Conservation (phyloP, 2,329 filamentous ascomycete genomes). For the Aspergillus fijiensis region DNA sequence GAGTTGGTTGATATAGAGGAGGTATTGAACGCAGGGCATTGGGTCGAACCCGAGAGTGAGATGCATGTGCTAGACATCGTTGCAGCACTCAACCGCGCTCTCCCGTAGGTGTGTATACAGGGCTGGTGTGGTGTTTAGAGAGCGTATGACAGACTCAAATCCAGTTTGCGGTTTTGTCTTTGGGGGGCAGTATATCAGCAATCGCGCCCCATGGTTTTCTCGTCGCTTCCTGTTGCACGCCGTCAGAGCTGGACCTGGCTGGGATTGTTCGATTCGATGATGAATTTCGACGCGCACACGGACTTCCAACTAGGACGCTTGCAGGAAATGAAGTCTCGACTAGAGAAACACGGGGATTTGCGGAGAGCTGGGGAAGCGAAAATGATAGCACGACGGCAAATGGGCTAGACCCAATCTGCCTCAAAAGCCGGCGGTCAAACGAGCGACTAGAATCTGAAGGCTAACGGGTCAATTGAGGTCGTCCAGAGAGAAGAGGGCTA, state of each 20-base stretch:
- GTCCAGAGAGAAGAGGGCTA: not conserved
- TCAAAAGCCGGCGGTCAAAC: not conserved
- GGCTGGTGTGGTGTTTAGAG: not conserved
- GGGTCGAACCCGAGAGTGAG: conserved; percentile 66
- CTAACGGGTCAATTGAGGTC: not conserved
- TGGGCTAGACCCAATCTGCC: too few relatives aligned
- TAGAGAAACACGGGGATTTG: not conserved
- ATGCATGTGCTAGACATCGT: conserved; percentile 55
- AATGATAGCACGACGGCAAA: not conserved
- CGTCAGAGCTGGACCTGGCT: not conserved
- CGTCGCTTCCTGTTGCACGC: not conserved
- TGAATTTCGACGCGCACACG: not conserved
- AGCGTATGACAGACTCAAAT: not conserved
- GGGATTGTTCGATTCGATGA: too few relatives aligned
- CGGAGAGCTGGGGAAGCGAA: not conserved
- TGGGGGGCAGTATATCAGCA: not conserved
- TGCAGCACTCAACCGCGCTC: not conserved
- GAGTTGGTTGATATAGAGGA: conserved; percentile 69
- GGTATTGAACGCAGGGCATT: conserved; percentile 70
- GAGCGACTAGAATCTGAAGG: not conserved
- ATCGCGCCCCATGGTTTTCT: conserved; percentile 20
- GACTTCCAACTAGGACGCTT: not conserved
- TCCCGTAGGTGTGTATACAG: not conserved
- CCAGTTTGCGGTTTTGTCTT: not conserved
- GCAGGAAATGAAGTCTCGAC: not conserved